Conservation (phyloP, 1,284 basidiomycete species). For the Trichosporon asahii region DNA sequence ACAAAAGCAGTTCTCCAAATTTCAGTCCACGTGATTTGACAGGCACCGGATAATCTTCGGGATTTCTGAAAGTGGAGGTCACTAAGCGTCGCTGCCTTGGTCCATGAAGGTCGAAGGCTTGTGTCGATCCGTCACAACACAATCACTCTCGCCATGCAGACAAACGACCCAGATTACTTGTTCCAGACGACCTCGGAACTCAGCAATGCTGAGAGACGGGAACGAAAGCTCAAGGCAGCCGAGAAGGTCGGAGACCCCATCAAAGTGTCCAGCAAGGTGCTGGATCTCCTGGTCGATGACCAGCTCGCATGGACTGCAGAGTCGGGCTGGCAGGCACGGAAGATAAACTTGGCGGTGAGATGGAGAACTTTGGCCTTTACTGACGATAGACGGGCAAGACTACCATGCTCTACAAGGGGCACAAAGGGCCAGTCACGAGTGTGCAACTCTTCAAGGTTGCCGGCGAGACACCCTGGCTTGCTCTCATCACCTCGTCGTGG, state of each 20-base stretch:
- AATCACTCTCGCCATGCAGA: conserved; percentile 47
- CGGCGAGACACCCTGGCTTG: conserved; percentile 20
- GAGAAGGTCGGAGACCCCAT: conserved; percentile 73
- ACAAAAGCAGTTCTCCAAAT: no score
- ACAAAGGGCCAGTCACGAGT: conserved; percentile 79
- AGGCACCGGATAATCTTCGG: no score
- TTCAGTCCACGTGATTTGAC: no score
- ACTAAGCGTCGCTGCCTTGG: no score
- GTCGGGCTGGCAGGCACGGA: conserved; percentile 69
- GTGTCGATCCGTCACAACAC: not conserved
- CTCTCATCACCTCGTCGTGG: conserved; percentile 81
- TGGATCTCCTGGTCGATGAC: conserved; percentile 65
- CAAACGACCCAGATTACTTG: conserved; percentile 55
- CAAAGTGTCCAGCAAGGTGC: conserved; percentile 66
- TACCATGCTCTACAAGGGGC: conserved; percentile 69
- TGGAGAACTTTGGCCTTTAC: no score
- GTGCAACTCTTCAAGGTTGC: conserved; percentile 61
- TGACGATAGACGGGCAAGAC: conserved; percentile 68
- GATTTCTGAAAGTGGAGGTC: no score
- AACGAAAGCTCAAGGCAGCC: conserved; percentile 66
- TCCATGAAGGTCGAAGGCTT: no score
- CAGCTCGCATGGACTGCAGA: conserved; percentile 78
- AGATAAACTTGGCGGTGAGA: conserved; percentile 69
- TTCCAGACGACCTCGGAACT: conserved; percentile 74
- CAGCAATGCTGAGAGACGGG: conserved; percentile 61